phyloP scores from a whole-genome alignment of 2,329 filamentous ascomycete species.

The Fusarium liriodendri region DNA sequence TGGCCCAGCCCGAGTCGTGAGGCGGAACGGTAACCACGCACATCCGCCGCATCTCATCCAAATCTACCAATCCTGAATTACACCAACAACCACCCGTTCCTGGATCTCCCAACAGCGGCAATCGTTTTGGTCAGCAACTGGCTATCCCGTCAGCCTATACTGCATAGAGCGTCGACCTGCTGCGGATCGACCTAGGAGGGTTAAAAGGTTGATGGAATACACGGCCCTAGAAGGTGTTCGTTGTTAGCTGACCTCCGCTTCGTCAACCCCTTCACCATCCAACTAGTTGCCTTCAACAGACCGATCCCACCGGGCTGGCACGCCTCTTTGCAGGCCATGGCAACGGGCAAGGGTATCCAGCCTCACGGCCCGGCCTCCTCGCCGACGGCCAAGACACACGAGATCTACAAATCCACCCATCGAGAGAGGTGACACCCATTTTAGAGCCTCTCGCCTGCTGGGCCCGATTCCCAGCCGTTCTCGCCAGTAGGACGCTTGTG shows the following conservation, averaged over 20 bases:
- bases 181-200: background rate
- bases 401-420: slow-evolving; percentile 32
- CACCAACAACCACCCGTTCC: background rate
- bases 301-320: background rate
- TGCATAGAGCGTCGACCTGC: background rate
- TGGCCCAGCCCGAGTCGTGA: slow-evolving; percentile 1
- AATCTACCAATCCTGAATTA: slow-evolving; percentile 5
- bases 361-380: background rate
- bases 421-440: slow-evolving; percentile 19
- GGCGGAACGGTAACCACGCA: slow-evolving; percentile 1
- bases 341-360: background rate
- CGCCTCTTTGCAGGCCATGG: background rate
- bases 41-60: slow-evolving; percentile 4
- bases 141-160: background rate
- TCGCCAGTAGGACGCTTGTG: slow-evolving; percentile 22
- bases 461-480: slow-evolving; percentile 10
- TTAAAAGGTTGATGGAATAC: background rate
- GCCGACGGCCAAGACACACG: slow-evolving; percentile 6
- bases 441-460: slow-evolving; percentile 4
- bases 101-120: slow-evolving; percentile 20
- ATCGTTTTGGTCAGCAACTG: slow-evolving; percentile 24
- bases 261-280: background rate
- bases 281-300: background rate
- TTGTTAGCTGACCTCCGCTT: background rate
- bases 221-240: background rate